Evolutionary conservation across 1,284 basidiomycete genomes (phyloP).

Genomic region (Clitocybe nebularis): DNA sequence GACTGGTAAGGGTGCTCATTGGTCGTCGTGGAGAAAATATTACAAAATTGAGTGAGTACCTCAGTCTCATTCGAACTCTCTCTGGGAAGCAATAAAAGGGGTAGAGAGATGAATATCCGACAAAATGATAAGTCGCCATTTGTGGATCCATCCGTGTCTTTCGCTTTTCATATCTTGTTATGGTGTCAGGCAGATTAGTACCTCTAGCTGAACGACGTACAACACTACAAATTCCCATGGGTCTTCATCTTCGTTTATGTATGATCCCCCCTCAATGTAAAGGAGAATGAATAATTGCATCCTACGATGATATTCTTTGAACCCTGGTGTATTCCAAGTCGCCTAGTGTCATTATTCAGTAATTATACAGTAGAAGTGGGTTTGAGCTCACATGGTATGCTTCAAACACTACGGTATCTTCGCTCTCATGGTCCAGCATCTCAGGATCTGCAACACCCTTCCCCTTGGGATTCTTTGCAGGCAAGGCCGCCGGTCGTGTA

Average conservation of each 20-base stretch:
- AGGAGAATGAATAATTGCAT: slow-evolving; percentile 95
- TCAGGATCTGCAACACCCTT: slow-evolving; percentile 28
- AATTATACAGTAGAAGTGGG: slow-evolving; percentile 1
- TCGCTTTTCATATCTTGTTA: slow-evolving; percentile 76
- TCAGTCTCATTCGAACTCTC: slow-evolving; percentile 78
- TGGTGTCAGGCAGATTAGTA: slow-evolving; percentile 4
- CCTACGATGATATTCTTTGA: slow-evolving; percentile 87
- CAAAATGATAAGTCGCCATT: slow-evolving; percentile 78
- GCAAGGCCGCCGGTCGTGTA: slow-evolving; percentile 43
- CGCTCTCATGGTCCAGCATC: slow-evolving; percentile 45
- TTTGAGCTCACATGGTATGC: slow-evolving; percentile 75
- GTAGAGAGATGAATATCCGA: slow-evolving; percentile 89
- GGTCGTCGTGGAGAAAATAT: slow-evolving; percentile 6
- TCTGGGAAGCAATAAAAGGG: slow-evolving; percentile 94
- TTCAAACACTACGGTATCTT: slow-evolving; percentile 71
- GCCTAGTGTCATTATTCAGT: slow-evolving; percentile 38
- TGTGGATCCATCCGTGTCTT: slow-evolving; percentile 50
- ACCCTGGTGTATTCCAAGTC: slow-evolving; percentile 86
- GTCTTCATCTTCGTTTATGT: slow-evolving; percentile 87
- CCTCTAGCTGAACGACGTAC: slow-evolving; percentile 39
- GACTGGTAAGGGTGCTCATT: slow-evolving; percentile 40
- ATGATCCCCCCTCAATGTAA: slow-evolving; percentile 94
- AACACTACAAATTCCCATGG: slow-evolving; percentile 84
- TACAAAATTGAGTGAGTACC: slow-evolving; percentile 41
- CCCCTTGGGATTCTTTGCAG: slow-evolving; percentile 49